A percentile compares a stretch with the other conserved stretches of the same genome.
Conservation (phyloP, 148 eudicot species). For the Camellia japonica region DNA sequence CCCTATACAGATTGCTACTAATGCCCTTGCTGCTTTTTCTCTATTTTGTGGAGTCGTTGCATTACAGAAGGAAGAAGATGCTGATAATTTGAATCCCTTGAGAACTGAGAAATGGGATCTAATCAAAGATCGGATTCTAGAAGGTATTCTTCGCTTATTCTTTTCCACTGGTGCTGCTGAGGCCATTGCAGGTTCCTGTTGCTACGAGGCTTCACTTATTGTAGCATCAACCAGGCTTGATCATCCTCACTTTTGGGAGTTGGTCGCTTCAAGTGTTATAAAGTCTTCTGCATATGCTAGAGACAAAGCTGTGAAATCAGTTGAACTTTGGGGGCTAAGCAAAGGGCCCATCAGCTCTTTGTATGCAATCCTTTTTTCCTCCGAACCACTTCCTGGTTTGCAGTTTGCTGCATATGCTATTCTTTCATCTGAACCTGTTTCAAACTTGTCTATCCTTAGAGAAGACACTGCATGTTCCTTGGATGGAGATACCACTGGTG, state of each 20-base stretch:
- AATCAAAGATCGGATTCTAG: slow-evolving; percentile 58
- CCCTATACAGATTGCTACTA: slow-evolving; percentile 52
- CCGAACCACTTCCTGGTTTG: slow-evolving; percentile 59
- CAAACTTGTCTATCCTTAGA: slow-evolving; percentile 38
- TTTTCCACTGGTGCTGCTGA: slow-evolving; percentile 78
- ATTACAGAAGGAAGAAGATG: slow-evolving; percentile 26
- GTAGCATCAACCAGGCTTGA: slow-evolving; percentile 46
- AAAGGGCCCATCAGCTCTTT: slow-evolving; percentile 71
- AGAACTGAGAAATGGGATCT: slow-evolving; percentile 54
- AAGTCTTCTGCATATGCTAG: slow-evolving; percentile 64
- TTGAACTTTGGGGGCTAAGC: slow-evolving; percentile 88
- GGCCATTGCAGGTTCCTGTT: slow-evolving; percentile 47
- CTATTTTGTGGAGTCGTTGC: slow-evolving; percentile 41
- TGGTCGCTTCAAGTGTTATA: slow-evolving; percentile 57
- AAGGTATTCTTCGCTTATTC: slow-evolving; percentile 82
- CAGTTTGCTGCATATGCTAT: slow-evolving; percentile 77
- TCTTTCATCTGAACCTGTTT: slow-evolving; percentile 69
- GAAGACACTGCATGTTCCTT: slow-evolving; percentile 30
- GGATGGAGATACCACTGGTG: slow-evolving; percentile 29
- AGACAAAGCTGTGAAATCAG: slow-evolving; percentile 73
- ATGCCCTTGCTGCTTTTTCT: slow-evolving; percentile 73
- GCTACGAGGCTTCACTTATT: slow-evolving; percentile 46
- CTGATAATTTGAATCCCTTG: slow-evolving; percentile 35
- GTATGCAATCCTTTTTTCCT: slow-evolving; percentile 75
- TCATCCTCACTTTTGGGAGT: slow-evolving; percentile 73